Conservation (phyloP, 495 filamentous ascomycete species). For the Apodospora peruviana region DNA sequence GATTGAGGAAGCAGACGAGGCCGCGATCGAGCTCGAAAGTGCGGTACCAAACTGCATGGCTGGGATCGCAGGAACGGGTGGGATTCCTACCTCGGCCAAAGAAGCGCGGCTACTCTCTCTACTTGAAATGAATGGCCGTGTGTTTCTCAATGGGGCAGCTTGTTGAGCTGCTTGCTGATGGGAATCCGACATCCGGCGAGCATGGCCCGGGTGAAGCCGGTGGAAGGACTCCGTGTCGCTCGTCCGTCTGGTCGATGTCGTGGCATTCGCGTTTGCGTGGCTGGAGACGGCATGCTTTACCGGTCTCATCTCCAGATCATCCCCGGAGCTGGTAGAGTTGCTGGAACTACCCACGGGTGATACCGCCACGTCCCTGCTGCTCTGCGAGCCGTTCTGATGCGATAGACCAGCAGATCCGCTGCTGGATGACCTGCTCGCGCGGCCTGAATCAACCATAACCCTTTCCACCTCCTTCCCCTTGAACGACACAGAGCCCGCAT, state of each 20-base stretch:
- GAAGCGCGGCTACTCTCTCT: conserved; percentile 8
- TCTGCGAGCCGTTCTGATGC: conserved; percentile 4
- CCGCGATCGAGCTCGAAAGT: conserved; percentile 5
- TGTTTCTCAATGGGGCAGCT: too few relatives aligned
- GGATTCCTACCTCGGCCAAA: conserved; percentile 14
- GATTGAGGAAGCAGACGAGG: conserved; percentile 12
- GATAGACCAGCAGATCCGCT: conserved; percentile 14
- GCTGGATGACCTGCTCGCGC: conserved; percentile 24
- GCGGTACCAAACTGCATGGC: conserved; percentile 17
- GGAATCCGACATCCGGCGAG: conserved; percentile 23
- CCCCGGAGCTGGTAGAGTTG: conserved; percentile 29
- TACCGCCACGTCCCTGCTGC: conserved; percentile 1
- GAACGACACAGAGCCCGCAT: conserved; percentile 2
- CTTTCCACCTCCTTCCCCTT: conserved; percentile 33
- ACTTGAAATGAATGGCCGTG: too few relatives aligned
- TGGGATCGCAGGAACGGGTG: conserved; percentile 24
- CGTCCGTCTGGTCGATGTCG: conserved; percentile 3
- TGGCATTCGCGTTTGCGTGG: background rate
- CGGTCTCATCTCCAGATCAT: conserved; percentile 31
- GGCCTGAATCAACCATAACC: conserved; percentile 16
- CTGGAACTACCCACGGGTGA: conserved; percentile 24
- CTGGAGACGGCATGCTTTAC: conserved; percentile 6
- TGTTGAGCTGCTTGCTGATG: background rate
- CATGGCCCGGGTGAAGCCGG: conserved; percentile 23
- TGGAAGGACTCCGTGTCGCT: conserved; percentile 20